Evolutionary conservation across 148 eudicot genomes (phyloP).

Genomic region (Mesembryanthemum crystallinum): DNA sequence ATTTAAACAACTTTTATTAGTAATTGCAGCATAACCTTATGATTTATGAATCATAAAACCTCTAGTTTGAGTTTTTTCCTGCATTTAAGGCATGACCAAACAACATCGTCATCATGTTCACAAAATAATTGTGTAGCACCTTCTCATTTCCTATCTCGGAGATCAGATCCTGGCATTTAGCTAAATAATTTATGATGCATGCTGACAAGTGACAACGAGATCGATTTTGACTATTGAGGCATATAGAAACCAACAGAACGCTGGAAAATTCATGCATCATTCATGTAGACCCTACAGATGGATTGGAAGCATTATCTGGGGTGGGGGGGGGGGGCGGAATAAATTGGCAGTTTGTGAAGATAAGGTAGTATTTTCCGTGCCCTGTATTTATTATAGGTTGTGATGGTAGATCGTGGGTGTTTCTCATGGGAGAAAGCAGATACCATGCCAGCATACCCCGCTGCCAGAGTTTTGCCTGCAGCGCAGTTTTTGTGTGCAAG

Average conservation of each 20-base stretch:
- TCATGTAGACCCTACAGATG: slow-evolving; percentile 15
- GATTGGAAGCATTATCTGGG: slow-evolving; percentile 4
- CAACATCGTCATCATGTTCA: background rate
- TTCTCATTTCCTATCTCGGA: background rate
- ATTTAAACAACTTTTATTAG: background rate
- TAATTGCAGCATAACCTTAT: background rate
- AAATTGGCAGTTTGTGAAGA: slow-evolving; percentile 18
- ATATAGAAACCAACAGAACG: background rate
- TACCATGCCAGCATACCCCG: background rate
- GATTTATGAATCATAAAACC: background rate
- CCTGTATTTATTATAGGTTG: background rate
- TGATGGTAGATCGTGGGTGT: slow-evolving; percentile 10
- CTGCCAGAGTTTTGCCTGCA: background rate
- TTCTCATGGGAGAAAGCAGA: slow-evolving; percentile 1
- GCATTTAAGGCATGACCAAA: background rate
- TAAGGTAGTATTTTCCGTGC: slow-evolving; percentile 18
- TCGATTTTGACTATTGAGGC: too few species aligned
- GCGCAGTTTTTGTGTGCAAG: too few species aligned
- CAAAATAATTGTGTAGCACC: background rate
- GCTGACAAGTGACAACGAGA: too few species aligned
- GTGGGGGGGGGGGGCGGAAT: background rate
- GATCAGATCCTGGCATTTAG: slow-evolving; percentile 3
- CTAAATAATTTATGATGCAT: background rate
- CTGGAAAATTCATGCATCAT: background rate
- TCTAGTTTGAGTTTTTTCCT: background rate